Evolutionary conservation across 345 rosid species (phyloP).

Genomic region (Hypericum androsaemum): DNA sequence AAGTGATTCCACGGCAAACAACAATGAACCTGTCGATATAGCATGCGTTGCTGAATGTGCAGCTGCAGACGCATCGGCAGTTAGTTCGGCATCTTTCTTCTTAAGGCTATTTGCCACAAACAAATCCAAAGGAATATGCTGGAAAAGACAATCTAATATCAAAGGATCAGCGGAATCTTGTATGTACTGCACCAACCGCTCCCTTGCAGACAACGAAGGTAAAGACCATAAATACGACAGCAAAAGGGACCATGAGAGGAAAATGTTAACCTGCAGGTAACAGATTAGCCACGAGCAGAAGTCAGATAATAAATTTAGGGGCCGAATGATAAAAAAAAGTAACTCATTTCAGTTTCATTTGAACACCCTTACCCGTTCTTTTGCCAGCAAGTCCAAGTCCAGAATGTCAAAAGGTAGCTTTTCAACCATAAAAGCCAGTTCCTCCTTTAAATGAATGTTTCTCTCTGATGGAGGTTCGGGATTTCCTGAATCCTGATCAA

Average conservation of each 20-base stretch:
- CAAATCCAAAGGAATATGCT: slow-evolving; percentile 69
- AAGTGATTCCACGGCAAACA: slow-evolving; percentile 62
- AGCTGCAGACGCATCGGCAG: slow-evolving; percentile 45
- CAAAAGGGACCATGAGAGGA: slow-evolving; percentile 82
- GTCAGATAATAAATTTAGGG: not conserved
- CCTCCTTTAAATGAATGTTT: slow-evolving; percentile 49
- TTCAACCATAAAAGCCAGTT: slow-evolving; percentile 58
- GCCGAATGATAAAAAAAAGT: not conserved
- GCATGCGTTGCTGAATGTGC: slow-evolving; percentile 62
- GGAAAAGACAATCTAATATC: slow-evolving; percentile 81
- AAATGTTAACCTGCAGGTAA: slow-evolving; percentile 54
- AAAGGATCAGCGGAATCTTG: slow-evolving; percentile 51
- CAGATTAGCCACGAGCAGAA: not conserved
- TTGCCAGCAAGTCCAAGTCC: slow-evolving; percentile 57
- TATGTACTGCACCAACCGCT: slow-evolving; percentile 66
- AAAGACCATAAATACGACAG: slow-evolving; percentile 65
- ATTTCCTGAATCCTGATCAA: slow-evolving; percentile 31
- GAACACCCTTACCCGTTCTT: slow-evolving; percentile 53
- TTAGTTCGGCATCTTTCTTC: slow-evolving; percentile 63
- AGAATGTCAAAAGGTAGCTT: slow-evolving; percentile 54
- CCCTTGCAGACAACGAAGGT: slow-evolving; percentile 54
- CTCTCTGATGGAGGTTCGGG: slow-evolving; percentile 43
- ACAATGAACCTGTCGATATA: slow-evolving; percentile 51
- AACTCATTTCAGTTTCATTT: not conserved
- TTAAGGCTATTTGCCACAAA: slow-evolving; percentile 44